Conservation (phyloP, 1,139 yeast species). For the Pichia kudriavzevii region DNA sequence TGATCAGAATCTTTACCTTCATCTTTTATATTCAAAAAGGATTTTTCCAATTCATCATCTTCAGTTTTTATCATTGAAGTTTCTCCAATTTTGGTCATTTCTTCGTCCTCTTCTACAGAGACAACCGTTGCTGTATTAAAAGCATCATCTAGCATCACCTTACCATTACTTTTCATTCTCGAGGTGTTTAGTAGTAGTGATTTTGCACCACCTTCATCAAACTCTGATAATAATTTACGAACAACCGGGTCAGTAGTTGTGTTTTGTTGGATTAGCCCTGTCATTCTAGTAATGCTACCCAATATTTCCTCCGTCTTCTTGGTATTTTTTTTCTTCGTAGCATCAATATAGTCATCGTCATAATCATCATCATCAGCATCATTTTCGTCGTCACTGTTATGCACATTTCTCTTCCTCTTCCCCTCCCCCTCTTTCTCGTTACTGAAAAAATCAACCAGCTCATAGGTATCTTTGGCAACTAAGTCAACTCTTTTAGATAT, state of each 20-base stretch:
- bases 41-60: slow-evolving; percentile 1
- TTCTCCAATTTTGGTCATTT: slow-evolving; percentile 4
- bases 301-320: slow-evolving; percentile 2
- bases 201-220: slow-evolving; percentile 94
- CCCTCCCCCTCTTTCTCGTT: slow-evolving; percentile 21
- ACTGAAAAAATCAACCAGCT: slow-evolving; percentile 30
- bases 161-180: slow-evolving; percentile 46
- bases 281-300: slow-evolving; percentile 4
- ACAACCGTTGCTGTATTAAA: slow-evolving; percentile 15
- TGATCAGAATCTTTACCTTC: no score
- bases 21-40: neutral
- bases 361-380: slow-evolving; percentile 25
- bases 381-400: slow-evolving; percentile 22
- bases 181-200: slow-evolving; percentile 71
- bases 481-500: slow-evolving; percentile 82
- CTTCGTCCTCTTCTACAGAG: slow-evolving; percentile 5
- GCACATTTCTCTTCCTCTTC: slow-evolving; percentile 11
- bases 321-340: neutral
- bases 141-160: slow-evolving; percentile 30
- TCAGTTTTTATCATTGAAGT: slow-evolving; percentile 1
- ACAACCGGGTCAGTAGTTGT: slow-evolving; percentile 61
- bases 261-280: slow-evolving; percentile 9
- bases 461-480: slow-evolving; percentile 81
- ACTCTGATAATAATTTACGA: slow-evolving; percentile 82
- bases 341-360: slow-evolving; percentile 21